A percentile compares a stretch with the other conserved stretches of the same genome.
Conservation (phyloP, 345 rosid genomes). For the Eutrema yunnanense region DNA sequence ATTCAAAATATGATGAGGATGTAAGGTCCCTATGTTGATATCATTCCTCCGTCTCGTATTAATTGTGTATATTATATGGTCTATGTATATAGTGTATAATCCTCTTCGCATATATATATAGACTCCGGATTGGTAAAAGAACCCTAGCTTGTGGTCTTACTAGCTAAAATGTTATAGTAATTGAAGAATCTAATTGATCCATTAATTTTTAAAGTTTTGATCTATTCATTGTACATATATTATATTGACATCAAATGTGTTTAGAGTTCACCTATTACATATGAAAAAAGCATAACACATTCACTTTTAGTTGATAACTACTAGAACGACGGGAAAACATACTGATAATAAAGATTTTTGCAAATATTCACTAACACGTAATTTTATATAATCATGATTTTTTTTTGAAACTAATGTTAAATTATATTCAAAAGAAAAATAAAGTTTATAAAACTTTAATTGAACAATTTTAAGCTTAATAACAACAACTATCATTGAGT, state of each 20-base stretch:
- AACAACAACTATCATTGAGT: too few relatives aligned
- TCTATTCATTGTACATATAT: neutral
- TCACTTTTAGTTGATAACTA: neutral
- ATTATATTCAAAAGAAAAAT: too few relatives aligned
- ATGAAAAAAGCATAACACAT: neutral
- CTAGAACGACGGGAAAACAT: neutral
- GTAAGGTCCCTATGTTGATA: conserved; percentile 33
- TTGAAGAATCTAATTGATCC: neutral
- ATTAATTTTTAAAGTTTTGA: neutral
- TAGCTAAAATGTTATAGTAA: neutral
- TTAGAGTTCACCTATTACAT: neutral
- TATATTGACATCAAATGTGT: neutral
- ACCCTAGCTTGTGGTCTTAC: neutral
- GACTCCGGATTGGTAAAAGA: neutral
- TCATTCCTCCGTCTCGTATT: conserved; percentile 33
- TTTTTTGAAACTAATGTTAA: too few relatives aligned
- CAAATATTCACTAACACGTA: neutral
- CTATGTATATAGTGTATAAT: neutral
- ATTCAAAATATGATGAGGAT: conserved; percentile 16
- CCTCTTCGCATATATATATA: neutral
- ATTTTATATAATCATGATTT: neutral
- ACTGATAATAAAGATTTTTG: neutral
- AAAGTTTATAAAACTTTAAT: too few relatives aligned
- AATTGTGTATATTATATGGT: neutral
- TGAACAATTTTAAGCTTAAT: too few relatives aligned